A percentile compares a stretch with the other conserved stretches of the same genome.
These are phyloP conservation scores for Neurospora sp. DNA, from an alignment of 495 filamentous ascomycete genomes.

Conservation along the genomic window DNA sequence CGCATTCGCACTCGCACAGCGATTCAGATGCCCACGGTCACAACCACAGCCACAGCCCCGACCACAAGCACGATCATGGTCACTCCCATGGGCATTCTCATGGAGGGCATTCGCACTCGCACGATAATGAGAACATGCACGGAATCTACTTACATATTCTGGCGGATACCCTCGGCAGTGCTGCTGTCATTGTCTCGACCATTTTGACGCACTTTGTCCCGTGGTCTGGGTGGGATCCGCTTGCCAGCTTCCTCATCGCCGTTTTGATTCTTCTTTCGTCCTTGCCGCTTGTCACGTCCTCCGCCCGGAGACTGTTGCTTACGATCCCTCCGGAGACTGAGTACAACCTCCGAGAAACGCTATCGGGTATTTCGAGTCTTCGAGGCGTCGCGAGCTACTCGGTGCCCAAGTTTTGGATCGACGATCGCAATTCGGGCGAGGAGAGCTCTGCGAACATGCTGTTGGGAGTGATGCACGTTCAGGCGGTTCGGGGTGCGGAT, in stretches of 20 bases:
- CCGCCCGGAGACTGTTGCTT: constrained; percentile 70
- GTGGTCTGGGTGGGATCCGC: constrained; percentile 92
- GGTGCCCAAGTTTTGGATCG: constrained; percentile 90
- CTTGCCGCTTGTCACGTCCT: constrained; percentile 75
- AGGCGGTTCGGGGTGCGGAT: constrained; percentile 57
- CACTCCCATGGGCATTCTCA: constrained; percentile 28
- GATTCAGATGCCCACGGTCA: constrained; percentile 33
- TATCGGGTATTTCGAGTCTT: constrained; percentile 73
- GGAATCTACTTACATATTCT: constrained; percentile 97
- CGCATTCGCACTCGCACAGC: constrained; percentile 53
- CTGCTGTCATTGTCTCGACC: constrained; percentile 89
- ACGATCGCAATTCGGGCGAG: constrained; percentile 49
- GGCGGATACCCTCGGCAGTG: constrained; percentile 88
- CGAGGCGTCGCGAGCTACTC: constrained; percentile 78
- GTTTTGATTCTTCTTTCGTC: constrained; percentile 84
- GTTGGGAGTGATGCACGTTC: constrained; percentile 74
- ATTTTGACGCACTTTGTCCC: constrained; percentile 72
- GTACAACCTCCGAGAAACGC: constrained; percentile 74
- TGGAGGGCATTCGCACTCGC: constrained; percentile 36
- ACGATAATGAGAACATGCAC: constrained; percentile 97
- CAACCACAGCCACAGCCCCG: constrained; percentile 16
- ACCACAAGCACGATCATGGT: constrained; percentile 21
- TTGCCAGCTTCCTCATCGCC: constrained; percentile 90
- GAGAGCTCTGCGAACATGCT: constrained; percentile 37
- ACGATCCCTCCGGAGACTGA: constrained; percentile 78